A percentile compares a stretch with the other conserved stretches of the same genome.
phyloP scores from a whole-genome alignment of 2,329 filamentous ascomycete genomes.

The Fusarium succisae region DNA sequence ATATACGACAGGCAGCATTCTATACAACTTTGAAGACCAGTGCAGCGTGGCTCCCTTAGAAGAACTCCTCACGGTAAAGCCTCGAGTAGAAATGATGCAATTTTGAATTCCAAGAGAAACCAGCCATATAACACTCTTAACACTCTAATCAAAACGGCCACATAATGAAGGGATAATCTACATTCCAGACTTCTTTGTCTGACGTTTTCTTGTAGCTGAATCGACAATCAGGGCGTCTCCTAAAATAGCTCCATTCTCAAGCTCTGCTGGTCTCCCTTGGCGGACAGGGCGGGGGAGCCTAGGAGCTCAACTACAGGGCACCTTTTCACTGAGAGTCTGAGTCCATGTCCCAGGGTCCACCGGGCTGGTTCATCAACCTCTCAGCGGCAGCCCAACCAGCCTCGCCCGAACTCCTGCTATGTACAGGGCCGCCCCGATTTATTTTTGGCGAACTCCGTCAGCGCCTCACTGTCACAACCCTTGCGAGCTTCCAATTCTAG shows the following conservation, averaged over 20 bases:
- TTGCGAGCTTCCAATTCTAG: slow-evolving; percentile 33
- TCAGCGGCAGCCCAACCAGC: not conserved
- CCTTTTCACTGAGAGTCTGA: not conserved
- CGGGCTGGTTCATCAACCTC: not conserved
- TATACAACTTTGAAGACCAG: not conserved
- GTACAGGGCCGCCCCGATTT: slow-evolving; percentile 22
- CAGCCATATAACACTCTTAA: slow-evolving; percentile 8
- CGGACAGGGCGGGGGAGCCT: not conserved
- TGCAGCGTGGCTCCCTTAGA: slow-evolving; percentile 1
- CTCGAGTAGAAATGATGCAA: slow-evolving; percentile 13
- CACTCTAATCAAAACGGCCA: slow-evolving; percentile 17
- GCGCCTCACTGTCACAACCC: slow-evolving; percentile 34
- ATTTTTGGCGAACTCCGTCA: slow-evolving; percentile 29
- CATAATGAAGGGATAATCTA: slow-evolving; percentile 22
- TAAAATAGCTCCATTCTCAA: slow-evolving; percentile 28
- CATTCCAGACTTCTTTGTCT: slow-evolving; percentile 29
- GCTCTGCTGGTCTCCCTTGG: slow-evolving; percentile 7
- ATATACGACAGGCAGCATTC: not conserved
- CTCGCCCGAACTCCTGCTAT: slow-evolving; percentile 14
- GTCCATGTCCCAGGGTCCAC: not conserved
- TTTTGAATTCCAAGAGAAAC: slow-evolving; percentile 18
- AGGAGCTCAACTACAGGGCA: not conserved
- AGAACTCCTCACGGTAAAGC: slow-evolving; percentile 12
- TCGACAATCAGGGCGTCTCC: slow-evolving; percentile 18
- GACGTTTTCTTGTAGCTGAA: slow-evolving; percentile 21